These are phyloP conservation scores for Colletotrichum eremochloae DNA, from an alignment of 2,329 filamentous ascomycete genomes.

Conservation along the genomic window DNA sequence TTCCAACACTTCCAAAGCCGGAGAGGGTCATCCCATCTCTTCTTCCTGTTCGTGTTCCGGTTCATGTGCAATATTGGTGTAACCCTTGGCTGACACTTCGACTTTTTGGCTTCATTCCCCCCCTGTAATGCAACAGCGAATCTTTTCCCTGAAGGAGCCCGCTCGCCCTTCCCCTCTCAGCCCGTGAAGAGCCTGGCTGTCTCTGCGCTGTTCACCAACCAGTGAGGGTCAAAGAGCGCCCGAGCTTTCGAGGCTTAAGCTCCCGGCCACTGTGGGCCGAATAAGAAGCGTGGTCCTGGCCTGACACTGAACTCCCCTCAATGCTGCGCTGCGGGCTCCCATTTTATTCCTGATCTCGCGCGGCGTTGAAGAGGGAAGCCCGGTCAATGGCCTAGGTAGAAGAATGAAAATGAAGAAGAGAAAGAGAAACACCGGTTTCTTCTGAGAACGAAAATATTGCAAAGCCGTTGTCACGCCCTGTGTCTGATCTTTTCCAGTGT, in stretches of 20 bases:
- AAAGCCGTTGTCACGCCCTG: slow-evolving; percentile 26
- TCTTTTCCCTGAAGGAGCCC: slow-evolving; percentile 1
- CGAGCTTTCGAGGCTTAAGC: slow-evolving; percentile 29
- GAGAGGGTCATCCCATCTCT: slow-evolving; percentile 27
- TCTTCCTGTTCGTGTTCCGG: slow-evolving; percentile 6
- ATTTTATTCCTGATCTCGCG: slow-evolving; percentile 12
- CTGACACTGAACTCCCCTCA: background rate
- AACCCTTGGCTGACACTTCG: slow-evolving; percentile 34
- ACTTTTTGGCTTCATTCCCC: slow-evolving; percentile 32
- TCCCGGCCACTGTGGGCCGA: slow-evolving; percentile 14
- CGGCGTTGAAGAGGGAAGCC: background rate
- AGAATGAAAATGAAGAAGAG: background rate
- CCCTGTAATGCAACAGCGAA: slow-evolving; percentile 29
- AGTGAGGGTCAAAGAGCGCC: slow-evolving; percentile 36
- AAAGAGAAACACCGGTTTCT: slow-evolving; percentile 25
- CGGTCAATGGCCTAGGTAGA: background rate
- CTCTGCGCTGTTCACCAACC: background rate
- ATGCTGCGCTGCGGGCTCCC: slow-evolving; percentile 15
- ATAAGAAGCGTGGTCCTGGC: slow-evolving; percentile 20
- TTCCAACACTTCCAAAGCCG: slow-evolving; percentile 3
- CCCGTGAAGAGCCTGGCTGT: background rate
- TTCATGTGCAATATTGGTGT: slow-evolving; percentile 25
- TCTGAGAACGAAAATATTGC: slow-evolving; percentile 13
- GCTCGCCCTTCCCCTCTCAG: background rate
- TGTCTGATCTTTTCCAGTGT: slow-evolving; percentile 20